Percentiles rank a stretch among this genome's conserved stretches.
phyloP scores from a whole-genome alignment of 1,284 basidiomycete species.

The Fomes fomentarius region DNA sequence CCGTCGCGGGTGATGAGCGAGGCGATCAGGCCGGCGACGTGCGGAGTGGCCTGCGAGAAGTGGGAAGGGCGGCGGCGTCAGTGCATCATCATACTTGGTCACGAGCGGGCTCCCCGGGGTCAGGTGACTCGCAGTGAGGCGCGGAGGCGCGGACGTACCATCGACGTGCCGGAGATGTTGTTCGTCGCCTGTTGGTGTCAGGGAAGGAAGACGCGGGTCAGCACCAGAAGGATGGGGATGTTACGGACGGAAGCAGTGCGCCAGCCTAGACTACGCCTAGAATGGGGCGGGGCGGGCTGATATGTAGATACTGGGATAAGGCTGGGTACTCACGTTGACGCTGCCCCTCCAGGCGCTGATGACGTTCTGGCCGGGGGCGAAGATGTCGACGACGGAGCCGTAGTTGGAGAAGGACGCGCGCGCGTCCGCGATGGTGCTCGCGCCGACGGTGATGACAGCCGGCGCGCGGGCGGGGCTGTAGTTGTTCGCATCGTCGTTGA shows the following conservation, averaged over 20 bases:
- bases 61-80: background rate
- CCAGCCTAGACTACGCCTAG: too few relatives aligned
- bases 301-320: background rate
- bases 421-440: conserved; percentile 57
- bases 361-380: conserved; percentile 37
- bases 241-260: too few relatives aligned
- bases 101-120: too few relatives aligned
- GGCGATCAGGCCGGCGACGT: conserved; percentile 37
- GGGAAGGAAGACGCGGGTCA: too few relatives aligned
- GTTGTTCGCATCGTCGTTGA: conserved; percentile 20
- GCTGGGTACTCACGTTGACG: conserved; percentile 21
- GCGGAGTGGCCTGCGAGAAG: conserved; percentile 27
- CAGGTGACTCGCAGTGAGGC: too few relatives aligned
- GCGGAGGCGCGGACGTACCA: conserved; percentile 11
- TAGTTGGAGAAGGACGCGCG: conserved; percentile 38
- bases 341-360: conserved; percentile 30
- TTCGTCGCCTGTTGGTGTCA: conserved; percentile 26
- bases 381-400: conserved; percentile 37
- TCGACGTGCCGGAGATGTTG: conserved; percentile 38
- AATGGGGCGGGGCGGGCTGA: too few relatives aligned
- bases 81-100: background rate
- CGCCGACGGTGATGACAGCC: conserved; percentile 62
- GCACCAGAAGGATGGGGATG: too few relatives aligned
- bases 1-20: conserved; percentile 34
- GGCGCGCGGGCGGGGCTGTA: conserved; percentile 40